These are phyloP conservation scores for Jaltomata sinuosa DNA, from an alignment of 257 asterid species.

Conservation along the genomic window DNA sequence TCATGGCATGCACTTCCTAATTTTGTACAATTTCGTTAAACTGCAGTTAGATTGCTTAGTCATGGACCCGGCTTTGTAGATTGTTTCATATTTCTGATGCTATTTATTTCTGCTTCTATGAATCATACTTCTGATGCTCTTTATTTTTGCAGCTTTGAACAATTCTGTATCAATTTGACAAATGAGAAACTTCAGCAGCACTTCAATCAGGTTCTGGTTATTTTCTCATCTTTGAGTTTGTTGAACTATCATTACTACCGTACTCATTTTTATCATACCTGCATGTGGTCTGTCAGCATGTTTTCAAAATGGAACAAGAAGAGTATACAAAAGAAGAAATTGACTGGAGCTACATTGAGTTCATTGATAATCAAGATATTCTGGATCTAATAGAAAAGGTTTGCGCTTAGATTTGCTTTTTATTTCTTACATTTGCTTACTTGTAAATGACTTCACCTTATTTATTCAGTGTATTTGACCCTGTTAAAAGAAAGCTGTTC, in stretches of 20 bases:
- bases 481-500: neutral
- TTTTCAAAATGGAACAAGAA: constrained; percentile 99
- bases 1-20: neutral
- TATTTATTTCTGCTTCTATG: neutral
- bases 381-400: constrained; percentile 96
- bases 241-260: constrained; percentile 4
- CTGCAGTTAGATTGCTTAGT: neutral
- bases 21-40: neutral
- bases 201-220: constrained; percentile 98
- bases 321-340: constrained; percentile 97
- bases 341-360: constrained; percentile 98
- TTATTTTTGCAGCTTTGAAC: constrained; percentile 69
- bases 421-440: neutral
- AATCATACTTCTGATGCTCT: constrained; percentile 6
- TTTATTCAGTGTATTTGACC: neutral
- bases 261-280: constrained; percentile 5
- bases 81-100: neutral
- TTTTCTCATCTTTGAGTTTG: neutral
- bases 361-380: constrained; percentile 93
- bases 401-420: neutral
- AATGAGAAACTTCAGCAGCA: constrained; percentile 99
- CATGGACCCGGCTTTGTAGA: neutral
- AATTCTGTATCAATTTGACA: constrained; percentile 95
- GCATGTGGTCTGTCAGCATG: constrained; percentile 58
- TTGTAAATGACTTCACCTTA: neutral